Percentiles rank a stretch among this genome's conserved stretches.
phyloP scores from a whole-genome alignment of 495 filamentous ascomycete genomes.

The Parathielavia hyrcaniae region DNA sequence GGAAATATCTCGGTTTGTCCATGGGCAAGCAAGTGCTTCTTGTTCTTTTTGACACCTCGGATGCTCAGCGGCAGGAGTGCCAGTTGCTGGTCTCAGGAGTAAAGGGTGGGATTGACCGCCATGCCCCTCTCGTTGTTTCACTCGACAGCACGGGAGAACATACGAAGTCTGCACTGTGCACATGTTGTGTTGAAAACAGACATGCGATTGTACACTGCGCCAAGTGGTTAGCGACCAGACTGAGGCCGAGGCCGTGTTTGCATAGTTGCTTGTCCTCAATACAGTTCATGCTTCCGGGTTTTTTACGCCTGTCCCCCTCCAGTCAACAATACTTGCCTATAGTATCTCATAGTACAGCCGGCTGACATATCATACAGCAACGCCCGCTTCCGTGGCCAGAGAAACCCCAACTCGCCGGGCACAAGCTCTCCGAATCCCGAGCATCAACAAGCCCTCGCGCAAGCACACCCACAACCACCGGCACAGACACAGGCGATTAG shows the following conservation, averaged over 20 bases:
- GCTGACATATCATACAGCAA: constrained; percentile 21
- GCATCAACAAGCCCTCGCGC: constrained; percentile 16
- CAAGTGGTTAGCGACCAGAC: neutral
- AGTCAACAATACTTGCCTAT: neutral
- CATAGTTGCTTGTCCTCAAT: neutral
- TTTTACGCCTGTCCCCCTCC: neutral
- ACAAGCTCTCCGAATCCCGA: constrained; percentile 16
- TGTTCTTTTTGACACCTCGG: neutral
- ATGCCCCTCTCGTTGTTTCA: neutral
- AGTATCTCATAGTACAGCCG: neutral
- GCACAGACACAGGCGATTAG: neutral
- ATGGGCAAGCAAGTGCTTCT: neutral
- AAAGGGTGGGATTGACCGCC: neutral
- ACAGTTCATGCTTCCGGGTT: too few relatives aligned
- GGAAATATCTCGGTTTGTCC: neutral
- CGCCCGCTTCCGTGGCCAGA: constrained; percentile 33
- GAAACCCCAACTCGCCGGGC: constrained; percentile 28
- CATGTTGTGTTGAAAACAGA: neutral
- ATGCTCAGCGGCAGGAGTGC: neutral
- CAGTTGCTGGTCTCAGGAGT: neutral
- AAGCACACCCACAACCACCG: constrained; percentile 8
- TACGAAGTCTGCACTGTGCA: neutral
- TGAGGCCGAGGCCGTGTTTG: neutral
- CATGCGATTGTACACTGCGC: neutral
- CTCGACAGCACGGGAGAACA: neutral